These are phyloP conservation scores for Epipyxis sp. DNA, from an alignment of 108 stramenopile species.

Conservation along the genomic window DNA sequence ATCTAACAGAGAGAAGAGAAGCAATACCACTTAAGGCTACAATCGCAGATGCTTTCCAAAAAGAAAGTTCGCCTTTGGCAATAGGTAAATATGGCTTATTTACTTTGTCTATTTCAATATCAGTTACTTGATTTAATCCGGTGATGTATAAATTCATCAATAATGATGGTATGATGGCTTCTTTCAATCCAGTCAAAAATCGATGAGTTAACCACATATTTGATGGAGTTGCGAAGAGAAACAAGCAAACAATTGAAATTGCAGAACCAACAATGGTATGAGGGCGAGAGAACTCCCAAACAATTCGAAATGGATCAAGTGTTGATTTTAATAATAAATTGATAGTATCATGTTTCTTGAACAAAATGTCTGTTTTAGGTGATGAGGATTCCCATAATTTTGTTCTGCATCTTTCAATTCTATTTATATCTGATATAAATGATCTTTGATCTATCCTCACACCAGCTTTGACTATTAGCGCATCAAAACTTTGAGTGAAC, in stretches of 20 bases:
- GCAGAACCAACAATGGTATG: constrained; percentile 92
- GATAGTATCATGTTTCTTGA: too few relatives aligned
- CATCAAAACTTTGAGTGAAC: too few relatives aligned
- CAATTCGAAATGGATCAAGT: constrained; percentile 5
- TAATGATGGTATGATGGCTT: constrained; percentile 79
- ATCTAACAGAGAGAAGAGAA: constrained; percentile 60
- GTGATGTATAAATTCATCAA: constrained; percentile 93
- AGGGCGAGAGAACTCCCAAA: constrained; percentile 87
- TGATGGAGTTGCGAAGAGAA: constrained; percentile 68
- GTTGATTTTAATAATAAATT: too few relatives aligned
- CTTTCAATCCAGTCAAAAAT: constrained; percentile 31
- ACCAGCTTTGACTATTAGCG: too few relatives aligned
- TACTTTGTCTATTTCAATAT: constrained; percentile 91
- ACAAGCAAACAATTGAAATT: constrained; percentile 82
- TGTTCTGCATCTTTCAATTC: too few relatives aligned
- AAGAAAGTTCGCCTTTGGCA: constrained; percentile 59
- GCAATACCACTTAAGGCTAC: constrained; percentile 55
- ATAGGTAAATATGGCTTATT: constrained; percentile 90
- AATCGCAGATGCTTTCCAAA: too few relatives aligned
- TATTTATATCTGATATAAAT: too few relatives aligned
- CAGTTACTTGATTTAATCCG: constrained; percentile 87
- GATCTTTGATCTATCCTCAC: too few relatives aligned
- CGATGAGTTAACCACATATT: constrained; percentile 43
- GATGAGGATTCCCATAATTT: too few relatives aligned
- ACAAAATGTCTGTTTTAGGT: too few relatives aligned